A percentile compares a stretch with the other conserved stretches of the same genome.
Evolutionary conservation across 768 basidiomycete genomes (phyloP).

Genomic region (Tylopilus subfusipes): DNA sequence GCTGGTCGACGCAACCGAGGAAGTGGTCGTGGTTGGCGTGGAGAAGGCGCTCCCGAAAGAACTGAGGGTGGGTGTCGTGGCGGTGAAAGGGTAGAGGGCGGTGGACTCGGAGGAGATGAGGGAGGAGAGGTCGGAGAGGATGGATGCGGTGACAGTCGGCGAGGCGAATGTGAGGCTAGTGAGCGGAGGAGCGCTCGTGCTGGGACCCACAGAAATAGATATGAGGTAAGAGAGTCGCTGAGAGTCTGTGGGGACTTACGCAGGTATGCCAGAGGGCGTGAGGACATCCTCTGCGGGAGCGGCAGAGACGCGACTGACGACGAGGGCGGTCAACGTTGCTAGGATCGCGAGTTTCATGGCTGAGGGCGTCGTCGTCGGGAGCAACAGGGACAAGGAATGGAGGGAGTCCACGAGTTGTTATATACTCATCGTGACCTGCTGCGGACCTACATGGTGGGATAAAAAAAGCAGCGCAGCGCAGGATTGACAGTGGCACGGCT

Average conservation of each 20-base stretch:
- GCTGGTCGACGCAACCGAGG: background rate
- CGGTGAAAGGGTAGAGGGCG: slow-evolving; percentile 6
- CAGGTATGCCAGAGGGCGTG: slow-evolving; percentile 18
- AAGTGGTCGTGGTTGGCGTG: background rate
- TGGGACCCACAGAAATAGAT: background rate
- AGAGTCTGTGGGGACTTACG: slow-evolving; percentile 10
- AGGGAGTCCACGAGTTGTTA: background rate
- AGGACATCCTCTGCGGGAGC: background rate
- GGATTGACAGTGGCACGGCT: background rate
- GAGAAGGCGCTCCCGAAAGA: background rate
- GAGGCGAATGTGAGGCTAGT: slow-evolving; percentile 23
- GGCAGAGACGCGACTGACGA: slow-evolving; percentile 8
- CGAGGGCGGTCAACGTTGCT: slow-evolving; percentile 5
- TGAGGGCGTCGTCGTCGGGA: background rate
- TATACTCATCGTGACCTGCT: background rate
- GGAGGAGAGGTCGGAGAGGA: slow-evolving; percentile 22
- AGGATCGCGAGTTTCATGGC: slow-evolving; percentile 15
- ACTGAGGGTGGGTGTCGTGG: background rate
- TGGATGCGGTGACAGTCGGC: slow-evolving; percentile 13
- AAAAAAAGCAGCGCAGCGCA: background rate
- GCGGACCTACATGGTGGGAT: background rate
- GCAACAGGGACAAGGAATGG: background rate
- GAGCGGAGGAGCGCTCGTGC: slow-evolving; percentile 23
- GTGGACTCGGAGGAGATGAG: slow-evolving; percentile 28
- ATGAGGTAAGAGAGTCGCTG: background rate